These are phyloP conservation scores for Ophiostoma fasciatum DNA, from an alignment of 2,329 filamentous ascomycete species.

Conservation along the genomic window DNA sequence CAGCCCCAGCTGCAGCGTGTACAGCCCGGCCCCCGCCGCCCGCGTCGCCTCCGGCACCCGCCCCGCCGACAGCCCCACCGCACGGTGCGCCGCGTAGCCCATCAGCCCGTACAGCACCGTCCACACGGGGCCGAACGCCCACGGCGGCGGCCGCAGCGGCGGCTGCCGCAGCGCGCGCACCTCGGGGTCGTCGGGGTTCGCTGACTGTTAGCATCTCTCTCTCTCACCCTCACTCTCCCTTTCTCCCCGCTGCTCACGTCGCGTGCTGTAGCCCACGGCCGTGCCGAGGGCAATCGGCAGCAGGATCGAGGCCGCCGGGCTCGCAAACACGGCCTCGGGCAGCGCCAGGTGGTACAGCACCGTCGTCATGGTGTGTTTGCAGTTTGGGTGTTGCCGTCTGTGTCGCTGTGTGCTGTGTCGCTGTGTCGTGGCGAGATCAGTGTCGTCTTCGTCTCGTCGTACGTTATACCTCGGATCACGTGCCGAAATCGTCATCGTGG, in stretches of 20 bases:
- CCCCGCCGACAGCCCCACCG: conserved; percentile 46
- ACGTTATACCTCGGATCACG: neutral
- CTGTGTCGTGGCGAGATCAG: too few relatives aligned
- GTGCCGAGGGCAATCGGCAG: conserved; percentile 61
- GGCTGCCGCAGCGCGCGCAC: conserved; percentile 43
- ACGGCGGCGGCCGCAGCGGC: conserved; percentile 43
- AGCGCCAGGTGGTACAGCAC: conserved; percentile 67
- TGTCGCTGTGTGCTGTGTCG: neutral
- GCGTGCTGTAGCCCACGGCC: conserved; percentile 54
- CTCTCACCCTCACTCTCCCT: neutral
- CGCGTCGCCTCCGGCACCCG: conserved; percentile 40
- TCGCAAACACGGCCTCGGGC: conserved; percentile 55
- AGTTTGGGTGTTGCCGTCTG: too few relatives aligned
- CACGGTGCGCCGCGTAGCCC: conserved; percentile 80
- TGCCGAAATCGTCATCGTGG: neutral
- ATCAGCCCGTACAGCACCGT: conserved; percentile 58
- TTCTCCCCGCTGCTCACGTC: too few relatives aligned
- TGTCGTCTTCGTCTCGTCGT: neutral
- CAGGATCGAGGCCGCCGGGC: conserved; percentile 57
- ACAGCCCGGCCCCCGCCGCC: conserved; percentile 60
- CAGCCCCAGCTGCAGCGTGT: conserved; percentile 70
- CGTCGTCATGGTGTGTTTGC: conserved; percentile 62
- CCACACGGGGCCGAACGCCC: conserved; percentile 51
- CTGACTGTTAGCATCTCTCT: neutral
- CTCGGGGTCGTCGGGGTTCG: conserved; percentile 2